Conservation (phyloP, 768 basidiomycete species). For the Trametes meyenii region DNA sequence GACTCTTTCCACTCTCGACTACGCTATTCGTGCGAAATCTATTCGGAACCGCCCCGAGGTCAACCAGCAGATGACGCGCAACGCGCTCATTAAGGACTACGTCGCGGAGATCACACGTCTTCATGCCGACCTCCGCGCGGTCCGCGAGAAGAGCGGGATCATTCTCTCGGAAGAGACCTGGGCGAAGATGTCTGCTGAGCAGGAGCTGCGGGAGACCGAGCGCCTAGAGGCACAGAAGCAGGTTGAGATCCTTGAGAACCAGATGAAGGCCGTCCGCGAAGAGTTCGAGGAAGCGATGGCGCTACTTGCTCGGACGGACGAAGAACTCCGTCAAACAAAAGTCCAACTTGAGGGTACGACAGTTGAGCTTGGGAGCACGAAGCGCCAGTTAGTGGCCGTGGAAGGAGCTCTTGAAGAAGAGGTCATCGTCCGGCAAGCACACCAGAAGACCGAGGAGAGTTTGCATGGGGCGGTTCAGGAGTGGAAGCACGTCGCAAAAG, state of each 20-base stretch:
- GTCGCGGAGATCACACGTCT: slow-evolving; percentile 91
- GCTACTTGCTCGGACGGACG: slow-evolving; percentile 71
- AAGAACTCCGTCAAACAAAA: slow-evolving; percentile 69
- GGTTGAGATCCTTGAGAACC: slow-evolving; percentile 80
- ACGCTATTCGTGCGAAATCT: slow-evolving; percentile 92
- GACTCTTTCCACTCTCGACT: slow-evolving; percentile 95
- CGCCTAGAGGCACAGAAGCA: slow-evolving; percentile 82
- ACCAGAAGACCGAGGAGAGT: slow-evolving; percentile 70
- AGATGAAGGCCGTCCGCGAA: slow-evolving; percentile 77
- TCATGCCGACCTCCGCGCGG: slow-evolving; percentile 87
- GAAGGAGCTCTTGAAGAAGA: slow-evolving; percentile 77
- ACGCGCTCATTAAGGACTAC: slow-evolving; percentile 91
- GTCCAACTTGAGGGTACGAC: slow-evolving; percentile 57
- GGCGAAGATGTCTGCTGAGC: slow-evolving; percentile 77
- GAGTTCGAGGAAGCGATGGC: slow-evolving; percentile 92
- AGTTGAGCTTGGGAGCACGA: slow-evolving; percentile 52
- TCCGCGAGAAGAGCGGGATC: slow-evolving; percentile 95
- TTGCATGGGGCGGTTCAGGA: slow-evolving; percentile 74
- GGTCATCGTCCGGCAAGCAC: slow-evolving; percentile 71
- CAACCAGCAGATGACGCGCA: slow-evolving; percentile 92
- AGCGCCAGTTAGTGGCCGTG: slow-evolving; percentile 59
- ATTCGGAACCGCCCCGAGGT: slow-evolving; percentile 95
- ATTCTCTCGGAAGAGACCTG: slow-evolving; percentile 92
- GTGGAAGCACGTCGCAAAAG: slow-evolving; percentile 64
- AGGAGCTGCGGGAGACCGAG: slow-evolving; percentile 76